Evolutionary conservation across 192 early-diverging fungal species (phyloP).

Genomic region (Borealophlyctis nickersoniae): DNA sequence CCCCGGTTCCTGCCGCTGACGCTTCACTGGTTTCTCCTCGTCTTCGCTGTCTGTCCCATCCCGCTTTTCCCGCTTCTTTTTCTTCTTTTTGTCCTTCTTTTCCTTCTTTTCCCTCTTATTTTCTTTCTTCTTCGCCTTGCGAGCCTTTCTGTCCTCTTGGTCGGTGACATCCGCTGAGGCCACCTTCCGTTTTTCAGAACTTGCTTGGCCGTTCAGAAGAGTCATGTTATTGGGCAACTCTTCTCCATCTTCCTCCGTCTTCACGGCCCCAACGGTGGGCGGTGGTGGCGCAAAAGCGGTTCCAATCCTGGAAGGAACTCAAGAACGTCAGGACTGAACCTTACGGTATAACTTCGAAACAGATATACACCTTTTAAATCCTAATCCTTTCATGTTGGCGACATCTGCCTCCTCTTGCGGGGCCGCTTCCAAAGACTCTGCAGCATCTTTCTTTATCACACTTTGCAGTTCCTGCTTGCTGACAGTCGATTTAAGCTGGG

Average conservation of each 20-base stretch:
- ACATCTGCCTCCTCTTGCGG: too few relatives aligned
- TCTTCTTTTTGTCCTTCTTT: slow-evolving; percentile 34
- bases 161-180: not conserved
- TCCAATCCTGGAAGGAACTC: too few relatives aligned
- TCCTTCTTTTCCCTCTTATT: slow-evolving; percentile 22
- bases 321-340: too few relatives aligned
- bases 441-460: slow-evolving; percentile 30
- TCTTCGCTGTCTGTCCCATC: too few relatives aligned
- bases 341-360: too few relatives aligned
- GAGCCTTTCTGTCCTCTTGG: slow-evolving; percentile 11
- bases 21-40: too few relatives aligned
- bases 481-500: slow-evolving; percentile 6
- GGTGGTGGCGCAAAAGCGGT: too few relatives aligned
- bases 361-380: slow-evolving; percentile 44
- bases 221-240: not conserved
- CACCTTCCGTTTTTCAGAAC: not conserved
- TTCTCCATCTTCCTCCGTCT: not conserved
- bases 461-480: slow-evolving; percentile 31
- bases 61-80: slow-evolving; percentile 25
- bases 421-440: too few relatives aligned
- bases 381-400: slow-evolving; percentile 29
- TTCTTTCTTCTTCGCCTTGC: slow-evolving; percentile 14
- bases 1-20: too few relatives aligned
- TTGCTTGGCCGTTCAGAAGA: too few relatives aligned
- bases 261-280: not conserved